These are phyloP conservation scores for Durio zibethinus DNA, from an alignment of 345 rosid genomes.

Conservation along the genomic window DNA sequence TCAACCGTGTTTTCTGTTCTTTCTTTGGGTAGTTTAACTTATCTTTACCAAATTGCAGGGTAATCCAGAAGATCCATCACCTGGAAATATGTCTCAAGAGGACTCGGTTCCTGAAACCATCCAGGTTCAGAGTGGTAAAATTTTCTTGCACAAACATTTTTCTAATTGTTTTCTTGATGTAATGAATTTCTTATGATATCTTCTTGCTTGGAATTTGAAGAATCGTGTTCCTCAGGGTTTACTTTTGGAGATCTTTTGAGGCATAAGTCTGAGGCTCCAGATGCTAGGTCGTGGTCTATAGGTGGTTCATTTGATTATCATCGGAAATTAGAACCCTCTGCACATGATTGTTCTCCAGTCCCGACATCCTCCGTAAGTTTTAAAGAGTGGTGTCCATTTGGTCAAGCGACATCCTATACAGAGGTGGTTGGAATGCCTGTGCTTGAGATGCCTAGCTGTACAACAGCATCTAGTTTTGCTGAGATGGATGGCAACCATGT, in stretches of 20 bases:
- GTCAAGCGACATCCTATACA: conserved; percentile 26
- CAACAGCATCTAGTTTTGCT: conserved; percentile 41
- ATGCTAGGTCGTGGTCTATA: conserved; percentile 19
- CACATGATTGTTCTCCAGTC: conserved; percentile 31
- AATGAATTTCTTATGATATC: conserved; percentile 13
- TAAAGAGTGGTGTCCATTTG: conserved; percentile 32
- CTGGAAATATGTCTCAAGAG: conserved; percentile 18
- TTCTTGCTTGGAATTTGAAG: conserved; percentile 20
- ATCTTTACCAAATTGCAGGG: conserved; percentile 27
- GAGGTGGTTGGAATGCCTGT: conserved; percentile 37
- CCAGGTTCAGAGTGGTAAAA: conserved; percentile 41
- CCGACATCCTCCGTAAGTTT: conserved; percentile 42
- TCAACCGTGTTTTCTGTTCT: neutral
- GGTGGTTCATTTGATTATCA: conserved; percentile 29
- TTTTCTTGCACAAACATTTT: neutral
- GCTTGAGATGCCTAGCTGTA: conserved; percentile 41
- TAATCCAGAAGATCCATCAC: conserved; percentile 29
- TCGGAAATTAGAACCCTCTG: conserved; percentile 25
- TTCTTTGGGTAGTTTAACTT: neutral
- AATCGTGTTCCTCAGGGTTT: neutral
- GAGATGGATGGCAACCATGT: conserved; percentile 30
- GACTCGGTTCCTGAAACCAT: conserved; percentile 26
- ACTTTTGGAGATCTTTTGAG: neutral
- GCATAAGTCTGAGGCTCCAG: conserved; percentile 26
- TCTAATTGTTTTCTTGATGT: neutral